phyloP scores from a whole-genome alignment of 805 yeast genomes.

The Yarrowia bubula region DNA sequence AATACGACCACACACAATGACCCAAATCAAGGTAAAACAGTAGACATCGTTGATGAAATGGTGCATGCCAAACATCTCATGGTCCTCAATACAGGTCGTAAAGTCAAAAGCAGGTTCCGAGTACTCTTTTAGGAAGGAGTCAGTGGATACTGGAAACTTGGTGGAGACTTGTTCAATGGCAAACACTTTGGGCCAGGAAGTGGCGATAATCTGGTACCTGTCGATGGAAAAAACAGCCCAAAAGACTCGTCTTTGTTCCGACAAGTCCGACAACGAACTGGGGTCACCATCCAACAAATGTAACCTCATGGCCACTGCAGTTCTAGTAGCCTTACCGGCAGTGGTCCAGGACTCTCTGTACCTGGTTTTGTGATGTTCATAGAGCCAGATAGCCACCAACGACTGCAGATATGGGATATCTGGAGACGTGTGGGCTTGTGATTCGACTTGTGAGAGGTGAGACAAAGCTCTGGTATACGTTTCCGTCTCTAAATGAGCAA shows the following conservation, averaged over 20 bases:
- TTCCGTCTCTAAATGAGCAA: conserved; percentile 1
- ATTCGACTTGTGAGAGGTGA: conserved; percentile 5
- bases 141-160: conserved; percentile 9
- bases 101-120: conserved; percentile 5
- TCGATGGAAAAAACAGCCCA: conserved; percentile 19
- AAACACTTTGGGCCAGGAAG: conserved; percentile 13
- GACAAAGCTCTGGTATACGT: background rate
- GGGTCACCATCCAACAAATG: conserved; percentile 2
- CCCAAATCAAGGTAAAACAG: conserved; percentile 14
- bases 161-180: conserved; percentile 3
- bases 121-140: conserved; percentile 12
- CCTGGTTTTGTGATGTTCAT: conserved; percentile 2
- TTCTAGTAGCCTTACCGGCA: background rate
- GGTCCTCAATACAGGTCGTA: conserved; percentile 6
- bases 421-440: background rate
- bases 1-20: conserved; percentile 3
- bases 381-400: background rate
- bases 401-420: conserved; percentile 4
- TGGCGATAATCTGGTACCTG: conserved; percentile 16
- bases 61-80: conserved; percentile 18
- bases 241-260: background rate
- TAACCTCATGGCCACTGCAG: conserved; percentile 2
- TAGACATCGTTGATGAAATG: conserved; percentile 18
- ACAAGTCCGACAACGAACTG: background rate
- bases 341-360: conserved; percentile 10